phyloP scores from a whole-genome alignment of 2,329 filamentous ascomycete species.

The Penicillium sp. region DNA sequence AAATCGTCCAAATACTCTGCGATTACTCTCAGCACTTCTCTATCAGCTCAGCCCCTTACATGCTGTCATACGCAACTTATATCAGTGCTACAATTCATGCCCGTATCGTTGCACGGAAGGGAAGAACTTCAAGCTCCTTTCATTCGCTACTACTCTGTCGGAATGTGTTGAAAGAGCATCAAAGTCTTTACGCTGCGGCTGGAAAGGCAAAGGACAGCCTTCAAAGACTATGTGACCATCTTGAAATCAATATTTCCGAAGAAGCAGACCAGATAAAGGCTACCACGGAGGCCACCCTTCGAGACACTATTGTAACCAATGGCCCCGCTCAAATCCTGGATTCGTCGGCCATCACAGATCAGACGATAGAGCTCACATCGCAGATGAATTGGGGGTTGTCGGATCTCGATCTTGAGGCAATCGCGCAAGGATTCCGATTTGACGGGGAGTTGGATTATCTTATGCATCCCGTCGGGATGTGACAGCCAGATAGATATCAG shows the following conservation, averaged over 20 bases:
- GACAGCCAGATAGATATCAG: not conserved
- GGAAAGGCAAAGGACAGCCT: constrained; percentile 29
- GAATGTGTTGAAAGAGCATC: constrained; percentile 25
- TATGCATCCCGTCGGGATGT: constrained; percentile 25
- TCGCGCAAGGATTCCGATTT: constrained; percentile 31
- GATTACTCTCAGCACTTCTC: constrained; percentile 47
- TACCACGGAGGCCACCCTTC: not conserved
- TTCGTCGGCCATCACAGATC: not conserved
- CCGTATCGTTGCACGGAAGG: constrained; percentile 48
- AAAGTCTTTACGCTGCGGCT: constrained; percentile 26
- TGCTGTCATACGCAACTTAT: constrained; percentile 61
- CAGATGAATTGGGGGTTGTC: constrained; percentile 25
- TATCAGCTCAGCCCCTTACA: constrained; percentile 47
- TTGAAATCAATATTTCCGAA: constrained; percentile 18
- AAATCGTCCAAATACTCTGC: constrained; percentile 40
- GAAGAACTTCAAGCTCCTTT: constrained; percentile 30
- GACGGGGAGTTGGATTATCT: constrained; percentile 27
- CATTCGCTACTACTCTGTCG: constrained; percentile 26
- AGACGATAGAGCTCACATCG: constrained; percentile 10
- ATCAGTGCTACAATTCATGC: constrained; percentile 59
- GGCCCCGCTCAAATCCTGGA: constrained; percentile 3
- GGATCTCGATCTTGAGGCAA: constrained; percentile 32
- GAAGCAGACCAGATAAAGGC: not conserved
- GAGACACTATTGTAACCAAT: constrained; percentile 1
- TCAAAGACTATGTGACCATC: constrained; percentile 22